Percentiles rank a stretch among this genome's conserved stretches.
phyloP scores from a whole-genome alignment of 805 yeast species.

The Lipomyces oligophaga region DNA sequence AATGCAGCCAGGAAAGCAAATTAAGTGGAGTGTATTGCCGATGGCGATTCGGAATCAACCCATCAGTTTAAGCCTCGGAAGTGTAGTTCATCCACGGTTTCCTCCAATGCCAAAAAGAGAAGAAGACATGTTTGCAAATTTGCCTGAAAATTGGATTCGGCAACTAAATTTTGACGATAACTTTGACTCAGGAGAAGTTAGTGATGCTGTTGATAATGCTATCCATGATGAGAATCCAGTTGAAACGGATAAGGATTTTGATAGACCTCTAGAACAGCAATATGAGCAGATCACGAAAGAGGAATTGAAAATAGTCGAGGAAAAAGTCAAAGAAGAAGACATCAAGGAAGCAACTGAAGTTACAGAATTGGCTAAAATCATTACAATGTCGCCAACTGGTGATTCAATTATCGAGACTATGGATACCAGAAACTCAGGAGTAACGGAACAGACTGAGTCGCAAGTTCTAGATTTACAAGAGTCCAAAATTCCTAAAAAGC shows the following conservation, averaged over 20 bases:
- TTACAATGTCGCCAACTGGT: too few relatives aligned
- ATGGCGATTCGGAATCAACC: constrained; percentile 18
- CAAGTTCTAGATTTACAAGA: too few relatives aligned
- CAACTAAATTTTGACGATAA: constrained; percentile 9
- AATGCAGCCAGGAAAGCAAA: constrained; percentile 22
- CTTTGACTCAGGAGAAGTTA: constrained; percentile 1
- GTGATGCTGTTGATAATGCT: background rate
- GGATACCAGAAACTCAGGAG: too few relatives aligned
- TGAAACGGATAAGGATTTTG: background rate
- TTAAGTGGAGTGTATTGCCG: constrained; percentile 22
- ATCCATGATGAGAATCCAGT: constrained; percentile 1
- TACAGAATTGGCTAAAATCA: too few relatives aligned
- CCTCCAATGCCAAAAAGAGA: constrained; percentile 20
- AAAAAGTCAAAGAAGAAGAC: too few relatives aligned
- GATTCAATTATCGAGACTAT: too few relatives aligned
- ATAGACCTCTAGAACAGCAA: too few relatives aligned
- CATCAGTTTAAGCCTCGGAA: constrained; percentile 3
- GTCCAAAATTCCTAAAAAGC: too few relatives aligned
- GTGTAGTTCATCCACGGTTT: constrained; percentile 22
- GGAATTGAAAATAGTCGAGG: too few relatives aligned
- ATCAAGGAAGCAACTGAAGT: too few relatives aligned
- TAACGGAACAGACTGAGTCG: too few relatives aligned
- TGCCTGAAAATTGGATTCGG: constrained; percentile 12
- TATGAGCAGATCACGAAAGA: too few relatives aligned
- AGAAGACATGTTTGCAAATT: constrained; percentile 16